A percentile compares a stretch with the other conserved stretches of the same genome.
Conservation (phyloP, 1,284 basidiomycete species). For the Boletus holoroseus region DNA sequence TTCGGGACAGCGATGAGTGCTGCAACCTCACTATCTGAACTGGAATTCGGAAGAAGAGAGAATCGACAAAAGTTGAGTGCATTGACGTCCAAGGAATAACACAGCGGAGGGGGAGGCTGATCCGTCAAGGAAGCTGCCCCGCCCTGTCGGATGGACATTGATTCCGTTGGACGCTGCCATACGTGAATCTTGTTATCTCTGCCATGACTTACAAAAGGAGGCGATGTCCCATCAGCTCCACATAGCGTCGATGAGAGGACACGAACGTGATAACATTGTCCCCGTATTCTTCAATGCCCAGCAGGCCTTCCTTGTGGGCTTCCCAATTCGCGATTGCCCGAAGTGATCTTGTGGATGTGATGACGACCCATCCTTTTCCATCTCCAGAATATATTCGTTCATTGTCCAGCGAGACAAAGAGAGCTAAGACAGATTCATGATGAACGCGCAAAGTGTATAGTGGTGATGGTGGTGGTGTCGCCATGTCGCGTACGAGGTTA, state of each 20-base stretch:
- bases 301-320: slow-evolving; percentile 69
- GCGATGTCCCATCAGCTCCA: not conserved
- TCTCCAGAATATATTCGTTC: slow-evolving; percentile 80
- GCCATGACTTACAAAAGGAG: slow-evolving; percentile 50
- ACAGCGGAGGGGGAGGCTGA: slow-evolving; percentile 46
- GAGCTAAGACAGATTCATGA: slow-evolving; percentile 48
- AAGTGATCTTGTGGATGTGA: slow-evolving; percentile 68
- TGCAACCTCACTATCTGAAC: slow-evolving; percentile 13
- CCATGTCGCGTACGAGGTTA: not conserved
- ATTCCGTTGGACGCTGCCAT: slow-evolving; percentile 52
- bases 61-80: slow-evolving; percentile 88
- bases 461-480: slow-evolving; percentile 45
- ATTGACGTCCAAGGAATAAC: slow-evolving; percentile 77
- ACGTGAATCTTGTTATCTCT: slow-evolving; percentile 80
- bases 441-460: slow-evolving; percentile 75
- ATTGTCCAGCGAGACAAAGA: slow-evolving; percentile 64
- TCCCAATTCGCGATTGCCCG: slow-evolving; percentile 70
- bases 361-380: slow-evolving; percentile 60
- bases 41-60: slow-evolving; percentile 41
- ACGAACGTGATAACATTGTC: slow-evolving; percentile 65
- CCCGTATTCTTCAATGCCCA: slow-evolving; percentile 73
- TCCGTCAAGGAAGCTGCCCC: slow-evolving; percentile 51
- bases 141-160: slow-evolving; percentile 40
- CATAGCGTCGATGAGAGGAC: not conserved
- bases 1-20: slow-evolving; percentile 78